Evolutionary conservation across 805 yeast species (phyloP).

Genomic region (Sugiyamaella valdiviana): DNA sequence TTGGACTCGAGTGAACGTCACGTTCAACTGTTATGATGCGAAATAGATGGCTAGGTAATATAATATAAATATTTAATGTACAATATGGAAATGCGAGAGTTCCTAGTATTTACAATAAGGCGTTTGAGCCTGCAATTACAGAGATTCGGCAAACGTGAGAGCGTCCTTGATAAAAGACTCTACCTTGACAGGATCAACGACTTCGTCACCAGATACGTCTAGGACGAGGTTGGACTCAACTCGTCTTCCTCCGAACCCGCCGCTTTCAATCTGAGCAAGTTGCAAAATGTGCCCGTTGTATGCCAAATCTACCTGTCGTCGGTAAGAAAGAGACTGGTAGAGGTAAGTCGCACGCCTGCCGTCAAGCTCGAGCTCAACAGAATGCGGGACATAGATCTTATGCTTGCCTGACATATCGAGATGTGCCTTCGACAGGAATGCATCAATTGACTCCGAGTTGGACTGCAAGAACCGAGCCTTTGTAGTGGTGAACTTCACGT

Average conservation of each 20-base stretch:
- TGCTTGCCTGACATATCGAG: slow-evolving; percentile 38
- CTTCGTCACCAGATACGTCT: slow-evolving; percentile 16
- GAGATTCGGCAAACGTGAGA: slow-evolving; percentile 11
- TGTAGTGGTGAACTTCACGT: slow-evolving; percentile 40
- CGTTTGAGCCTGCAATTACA: neutral
- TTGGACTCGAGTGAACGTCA: neutral
- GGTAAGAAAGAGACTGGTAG: slow-evolving; percentile 39
- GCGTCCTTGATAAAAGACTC: slow-evolving; percentile 17
- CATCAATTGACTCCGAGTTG: slow-evolving; percentile 39
- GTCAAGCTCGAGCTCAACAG: slow-evolving; percentile 35
- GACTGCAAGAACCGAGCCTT: slow-evolving; percentile 26
- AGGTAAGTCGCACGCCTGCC: slow-evolving; percentile 39
- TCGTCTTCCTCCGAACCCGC: slow-evolving; percentile 49
- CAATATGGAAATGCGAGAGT: neutral
- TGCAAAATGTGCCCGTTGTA: slow-evolving; percentile 36
- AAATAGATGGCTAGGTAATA: neutral
- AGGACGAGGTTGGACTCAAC: slow-evolving; percentile 46
- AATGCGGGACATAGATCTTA: slow-evolving; percentile 36
- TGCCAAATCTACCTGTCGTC: slow-evolving; percentile 42
- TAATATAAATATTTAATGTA: neutral
- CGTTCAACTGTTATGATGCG: neutral
- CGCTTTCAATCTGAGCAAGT: slow-evolving; percentile 49
- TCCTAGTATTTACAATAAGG: slow-evolving; percentile 3
- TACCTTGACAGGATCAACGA: slow-evolving; percentile 5
- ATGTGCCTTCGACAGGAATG: slow-evolving; percentile 36